Base-by-base conservation (phyloP, 306 rosid species). In the Psophocarpus tetragonolobus region DNA sequence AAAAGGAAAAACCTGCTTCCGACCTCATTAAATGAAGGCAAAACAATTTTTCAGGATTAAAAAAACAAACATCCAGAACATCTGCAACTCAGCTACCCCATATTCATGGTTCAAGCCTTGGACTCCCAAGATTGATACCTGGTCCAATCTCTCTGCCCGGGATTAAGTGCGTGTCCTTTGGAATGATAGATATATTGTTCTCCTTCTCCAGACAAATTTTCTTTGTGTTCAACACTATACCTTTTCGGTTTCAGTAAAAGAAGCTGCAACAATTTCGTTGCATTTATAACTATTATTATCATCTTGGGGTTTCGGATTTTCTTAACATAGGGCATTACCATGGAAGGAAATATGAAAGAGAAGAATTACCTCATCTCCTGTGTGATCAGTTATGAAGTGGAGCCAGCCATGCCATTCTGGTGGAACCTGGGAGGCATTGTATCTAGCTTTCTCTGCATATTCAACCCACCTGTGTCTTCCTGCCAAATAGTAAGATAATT, bases 401-500 rank as follows among this genome's bases (percentile, higher is more conserved):
- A 95, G 90, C 99, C 99, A 95, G 81, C 99, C 99, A 54, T 95
- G 99, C 99, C 99, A 95, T 82, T 95, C 99, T 62, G 99, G 30
- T 36, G 99, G 99, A 68, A 95, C 99, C 87, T 95, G 99, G 81
- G 99, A 95, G 75, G 99, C 97, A 39, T 95, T 95, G 80, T 92
- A 95, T 75, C 99, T 94, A 71, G 79, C 26, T 83, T 95, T 95
- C 83, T 92, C 97, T 32, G 96, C 99, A 85, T 95, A 95, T 86
- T 95, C 99, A 73, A 95, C 96, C 99, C 99, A 95, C 89, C 99
- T 92, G 88, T 95, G 99, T 65, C 99, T 91, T 81, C 99, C 99
- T 95, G 87, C 75, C 72, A 69, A 71, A 74, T 53, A n/a, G 69
- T 33, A 76, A 71, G 71, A 26, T 63, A 83, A 58, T 29, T 76